Evolutionary conservation across 1,139 yeast species (phyloP).

Genomic region (Hemisphaericaspora subhashii): DNA sequence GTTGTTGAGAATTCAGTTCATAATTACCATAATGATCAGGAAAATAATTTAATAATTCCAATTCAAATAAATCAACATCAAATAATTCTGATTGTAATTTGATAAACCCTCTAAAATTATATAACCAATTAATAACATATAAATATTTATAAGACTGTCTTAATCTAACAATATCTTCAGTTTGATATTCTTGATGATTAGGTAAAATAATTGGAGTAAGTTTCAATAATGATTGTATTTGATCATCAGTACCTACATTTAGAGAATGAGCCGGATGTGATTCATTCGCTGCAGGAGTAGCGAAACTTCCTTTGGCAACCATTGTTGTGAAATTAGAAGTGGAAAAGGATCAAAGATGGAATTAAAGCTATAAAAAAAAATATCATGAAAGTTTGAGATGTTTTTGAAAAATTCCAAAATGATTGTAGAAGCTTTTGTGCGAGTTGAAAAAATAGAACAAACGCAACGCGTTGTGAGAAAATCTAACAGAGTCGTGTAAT

Average conservation of each 20-base stretch:
- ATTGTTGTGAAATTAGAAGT: background rate
- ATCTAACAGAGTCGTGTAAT: no score
- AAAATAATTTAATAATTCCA: constrained; percentile 44
- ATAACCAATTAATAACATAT: constrained; percentile 53
- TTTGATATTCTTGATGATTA: constrained; percentile 18
- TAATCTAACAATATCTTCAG: constrained; percentile 13
- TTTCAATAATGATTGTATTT: constrained; percentile 26
- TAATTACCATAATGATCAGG: constrained; percentile 24
- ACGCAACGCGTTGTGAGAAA: no score
- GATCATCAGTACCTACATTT: constrained; percentile 29
- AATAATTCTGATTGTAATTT: constrained; percentile 47
- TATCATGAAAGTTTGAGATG: no score
- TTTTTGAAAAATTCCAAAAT: no score
- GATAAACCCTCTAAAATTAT: constrained; percentile 44
- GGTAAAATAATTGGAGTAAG: constrained; percentile 30
- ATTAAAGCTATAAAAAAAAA: background rate
- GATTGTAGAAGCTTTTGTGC: no score
- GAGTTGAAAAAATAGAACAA: no score
- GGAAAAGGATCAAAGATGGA: background rate
- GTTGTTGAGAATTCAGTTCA: background rate
- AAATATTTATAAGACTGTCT: constrained; percentile 37
- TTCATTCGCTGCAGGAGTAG: constrained; percentile 9
- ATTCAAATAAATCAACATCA: constrained; percentile 56
- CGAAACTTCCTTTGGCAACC: constrained; percentile 5
- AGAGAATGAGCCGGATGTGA: constrained; percentile 25